A percentile compares a stretch with the other conserved stretches of the same genome.
Evolutionary conservation across 2,329 filamentous ascomycete genomes (phyloP).

Genomic region (Diaporthe vexans): DNA sequence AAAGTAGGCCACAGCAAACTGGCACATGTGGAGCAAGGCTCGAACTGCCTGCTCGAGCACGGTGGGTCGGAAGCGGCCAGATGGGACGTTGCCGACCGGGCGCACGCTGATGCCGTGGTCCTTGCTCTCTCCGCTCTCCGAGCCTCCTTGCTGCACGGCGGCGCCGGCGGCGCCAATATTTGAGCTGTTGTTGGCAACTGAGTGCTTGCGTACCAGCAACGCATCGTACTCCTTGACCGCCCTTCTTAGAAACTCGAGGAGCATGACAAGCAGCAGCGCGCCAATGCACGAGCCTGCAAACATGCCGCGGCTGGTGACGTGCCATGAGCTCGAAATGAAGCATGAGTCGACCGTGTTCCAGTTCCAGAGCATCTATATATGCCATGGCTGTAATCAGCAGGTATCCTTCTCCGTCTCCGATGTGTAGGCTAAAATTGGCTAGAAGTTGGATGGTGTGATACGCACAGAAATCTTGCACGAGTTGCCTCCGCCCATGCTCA

Average conservation of each 20-base stretch:
- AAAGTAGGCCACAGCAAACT: constrained; percentile 72
- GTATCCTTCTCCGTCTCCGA: not conserved
- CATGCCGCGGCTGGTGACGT: constrained; percentile 67
- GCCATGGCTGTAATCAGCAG: not conserved
- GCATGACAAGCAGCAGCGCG: constrained; percentile 69
- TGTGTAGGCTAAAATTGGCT: too few relatives aligned
- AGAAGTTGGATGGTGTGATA: too few relatives aligned
- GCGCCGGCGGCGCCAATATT: not conserved
- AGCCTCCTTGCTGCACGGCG: not conserved
- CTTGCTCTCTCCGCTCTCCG: constrained; percentile 16
- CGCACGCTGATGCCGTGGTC: not conserved
- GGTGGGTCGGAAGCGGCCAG: constrained; percentile 55
- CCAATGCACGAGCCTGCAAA: constrained; percentile 74
- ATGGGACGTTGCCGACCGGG: not conserved
- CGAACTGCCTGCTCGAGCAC: constrained; percentile 65
- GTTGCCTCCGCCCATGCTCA: constrained; percentile 23
- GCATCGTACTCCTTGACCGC: constrained; percentile 69
- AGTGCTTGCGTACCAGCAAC: constrained; percentile 57
- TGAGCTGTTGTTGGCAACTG: not conserved
- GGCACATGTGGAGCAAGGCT: constrained; percentile 65
- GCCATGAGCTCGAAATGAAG: constrained; percentile 71
- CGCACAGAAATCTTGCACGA: constrained; percentile 27
- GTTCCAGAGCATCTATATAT: constrained; percentile 64
- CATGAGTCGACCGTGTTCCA: constrained; percentile 68
- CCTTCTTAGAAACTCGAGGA: constrained; percentile 70